A percentile compares a stretch with the other conserved stretches of the same genome.
phyloP scores from a whole-genome alignment of 2,329 filamentous ascomycete genomes.

The Triangularia verruculosa region DNA sequence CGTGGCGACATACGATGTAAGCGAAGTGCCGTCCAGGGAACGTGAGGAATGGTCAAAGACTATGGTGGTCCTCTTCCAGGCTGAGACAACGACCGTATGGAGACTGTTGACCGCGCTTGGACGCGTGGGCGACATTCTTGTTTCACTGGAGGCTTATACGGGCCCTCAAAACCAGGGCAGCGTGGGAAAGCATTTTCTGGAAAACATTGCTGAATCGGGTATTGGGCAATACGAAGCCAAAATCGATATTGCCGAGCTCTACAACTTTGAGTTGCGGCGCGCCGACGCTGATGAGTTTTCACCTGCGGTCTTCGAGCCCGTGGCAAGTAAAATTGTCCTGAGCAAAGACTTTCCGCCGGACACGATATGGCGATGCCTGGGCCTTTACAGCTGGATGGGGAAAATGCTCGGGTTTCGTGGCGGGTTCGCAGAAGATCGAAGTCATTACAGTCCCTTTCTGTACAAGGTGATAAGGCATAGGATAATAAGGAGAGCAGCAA shows the following conservation, averaged over 20 bases:
- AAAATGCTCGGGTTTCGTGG: background rate
- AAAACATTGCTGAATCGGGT: conserved; percentile 18
- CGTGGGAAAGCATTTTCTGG: conserved; percentile 16
- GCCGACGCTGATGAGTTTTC: conserved; percentile 13
- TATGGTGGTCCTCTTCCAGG: background rate
- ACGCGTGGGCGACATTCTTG: conserved; percentile 19
- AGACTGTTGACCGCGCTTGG: conserved; percentile 20
- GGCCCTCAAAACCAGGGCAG: background rate
- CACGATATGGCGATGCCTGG: conserved; percentile 22
- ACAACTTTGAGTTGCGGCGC: conserved; percentile 10
- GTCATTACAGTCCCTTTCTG: background rate
- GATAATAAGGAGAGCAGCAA: background rate
- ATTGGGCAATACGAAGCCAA: conserved; percentile 18
- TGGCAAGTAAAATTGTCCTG: conserved; percentile 20
- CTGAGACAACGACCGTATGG: conserved; percentile 23
- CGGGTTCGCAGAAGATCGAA: background rate
- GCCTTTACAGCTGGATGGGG: background rate
- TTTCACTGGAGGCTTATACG: conserved; percentile 22
- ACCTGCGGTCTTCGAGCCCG: conserved; percentile 20
- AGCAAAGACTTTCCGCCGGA: conserved; percentile 17
- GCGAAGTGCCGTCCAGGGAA: background rate
- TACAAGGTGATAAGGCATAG: background rate
- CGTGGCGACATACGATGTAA: background rate
- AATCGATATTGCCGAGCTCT: conserved; percentile 21
- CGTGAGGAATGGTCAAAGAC: background rate